phyloP scores from a whole-genome alignment of 2,329 filamentous ascomycete genomes.

The Phaeosphaeria sp. region DNA sequence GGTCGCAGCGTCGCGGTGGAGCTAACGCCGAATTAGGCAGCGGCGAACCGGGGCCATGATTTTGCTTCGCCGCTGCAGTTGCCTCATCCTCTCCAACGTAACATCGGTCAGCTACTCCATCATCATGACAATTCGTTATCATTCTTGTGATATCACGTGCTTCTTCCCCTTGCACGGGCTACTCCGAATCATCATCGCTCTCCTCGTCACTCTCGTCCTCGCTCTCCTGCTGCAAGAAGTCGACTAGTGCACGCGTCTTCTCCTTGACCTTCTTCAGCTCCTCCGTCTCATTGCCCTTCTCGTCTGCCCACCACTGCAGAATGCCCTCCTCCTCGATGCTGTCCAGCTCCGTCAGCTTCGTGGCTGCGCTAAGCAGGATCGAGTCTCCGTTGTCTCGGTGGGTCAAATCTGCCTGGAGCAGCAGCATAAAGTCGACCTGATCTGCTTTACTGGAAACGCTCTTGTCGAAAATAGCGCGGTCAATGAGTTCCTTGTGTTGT shows the following conservation, averaged over 20 bases:
- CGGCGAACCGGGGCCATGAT: conserved; percentile 16
- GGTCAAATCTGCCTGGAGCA: conserved; percentile 80
- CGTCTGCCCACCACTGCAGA: conserved; percentile 85
- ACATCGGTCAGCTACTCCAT: background rate
- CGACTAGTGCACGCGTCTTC: conserved; percentile 79
- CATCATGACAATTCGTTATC: background rate
- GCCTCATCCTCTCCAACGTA: conserved; percentile 7
- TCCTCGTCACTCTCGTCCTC: conserved; percentile 69
- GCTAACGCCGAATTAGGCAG: conserved; percentile 12
- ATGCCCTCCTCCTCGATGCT: conserved; percentile 89
- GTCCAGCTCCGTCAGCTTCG: conserved; percentile 84
- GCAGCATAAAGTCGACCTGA: conserved; percentile 83
- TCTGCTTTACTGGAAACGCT: conserved; percentile 63
- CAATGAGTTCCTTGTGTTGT: conserved; percentile 65
- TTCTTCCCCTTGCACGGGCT: conserved; percentile 4
- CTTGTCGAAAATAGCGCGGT: conserved; percentile 65
- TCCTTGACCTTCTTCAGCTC: conserved; percentile 73
- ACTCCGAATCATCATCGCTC: conserved; percentile 64
- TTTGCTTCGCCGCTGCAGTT: conserved; percentile 22
- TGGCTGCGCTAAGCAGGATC: conserved; percentile 78
- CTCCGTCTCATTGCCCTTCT: conserved; percentile 69
- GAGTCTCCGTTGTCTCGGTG: conserved; percentile 68
- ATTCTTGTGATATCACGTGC: background rate
- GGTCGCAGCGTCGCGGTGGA: background rate
- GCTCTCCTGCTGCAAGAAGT: conserved; percentile 78